These are phyloP conservation scores for Rhodomyrtus tomentosa DNA, from an alignment of 345 rosid species.

Conservation along the genomic window DNA sequence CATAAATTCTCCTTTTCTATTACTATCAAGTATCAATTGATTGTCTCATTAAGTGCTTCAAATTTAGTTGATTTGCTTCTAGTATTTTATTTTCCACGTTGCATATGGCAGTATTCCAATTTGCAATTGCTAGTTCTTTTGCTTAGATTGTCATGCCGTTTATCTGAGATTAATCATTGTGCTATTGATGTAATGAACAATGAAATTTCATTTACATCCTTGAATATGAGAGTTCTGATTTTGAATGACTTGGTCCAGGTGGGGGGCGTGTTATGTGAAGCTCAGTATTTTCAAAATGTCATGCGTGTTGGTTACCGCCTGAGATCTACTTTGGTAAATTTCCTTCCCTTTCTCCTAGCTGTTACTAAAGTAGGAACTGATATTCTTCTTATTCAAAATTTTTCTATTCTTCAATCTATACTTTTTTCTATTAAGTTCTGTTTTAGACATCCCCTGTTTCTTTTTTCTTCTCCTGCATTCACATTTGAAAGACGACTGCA, in stretches of 20 bases:
- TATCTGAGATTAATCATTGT: neutral
- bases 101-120: neutral
- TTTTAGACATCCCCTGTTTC: neutral
- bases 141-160: neutral
- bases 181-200: neutral
- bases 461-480: neutral
- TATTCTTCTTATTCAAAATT: neutral
- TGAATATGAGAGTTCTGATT: neutral
- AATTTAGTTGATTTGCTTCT: neutral
- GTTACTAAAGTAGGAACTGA: neutral
- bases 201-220: neutral
- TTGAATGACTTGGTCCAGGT: conserved; percentile 37
- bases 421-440: neutral
- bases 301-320: conserved; percentile 97
- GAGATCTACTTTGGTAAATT: conserved; percentile 80
- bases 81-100: neutral
- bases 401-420: neutral
- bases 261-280: conserved; percentile 84
- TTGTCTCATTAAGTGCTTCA: neutral
- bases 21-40: neutral
- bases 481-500: neutral
- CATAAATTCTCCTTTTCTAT: neutral
- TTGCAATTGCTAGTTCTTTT: neutral
- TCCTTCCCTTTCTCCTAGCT: neutral
- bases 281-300: conserved; percentile 97